A percentile compares a stretch with the other conserved stretches of the same genome.
Conservation (phyloP, 768 basidiomycete genomes). For the Boletus vinaceobasis region DNA sequence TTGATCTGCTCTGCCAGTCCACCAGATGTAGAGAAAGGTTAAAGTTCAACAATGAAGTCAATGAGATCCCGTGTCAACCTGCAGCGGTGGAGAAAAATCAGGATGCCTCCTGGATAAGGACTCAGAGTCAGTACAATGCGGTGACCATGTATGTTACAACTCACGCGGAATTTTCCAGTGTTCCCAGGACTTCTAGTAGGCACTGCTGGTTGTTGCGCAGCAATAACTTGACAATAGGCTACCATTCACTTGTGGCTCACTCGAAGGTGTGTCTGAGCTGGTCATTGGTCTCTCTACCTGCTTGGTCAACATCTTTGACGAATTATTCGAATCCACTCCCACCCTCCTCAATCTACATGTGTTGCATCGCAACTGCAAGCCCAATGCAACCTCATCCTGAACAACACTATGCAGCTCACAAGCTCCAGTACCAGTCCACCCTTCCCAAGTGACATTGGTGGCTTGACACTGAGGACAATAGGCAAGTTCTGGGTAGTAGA, state of each 20-base stretch:
- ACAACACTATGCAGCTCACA: not conserved
- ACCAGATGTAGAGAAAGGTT: not conserved
- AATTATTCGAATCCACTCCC: accelerated
- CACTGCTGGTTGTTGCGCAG: not conserved
- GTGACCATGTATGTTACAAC: not conserved
- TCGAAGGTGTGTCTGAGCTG: not conserved
- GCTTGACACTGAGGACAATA: not conserved
- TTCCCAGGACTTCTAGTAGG: not conserved
- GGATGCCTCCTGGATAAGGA: not conserved
- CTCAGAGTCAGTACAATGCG: too few relatives aligned
- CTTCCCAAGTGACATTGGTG: too few relatives aligned
- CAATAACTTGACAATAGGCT: not conserved
- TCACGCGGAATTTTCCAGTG: not conserved
- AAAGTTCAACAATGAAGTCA: not conserved
- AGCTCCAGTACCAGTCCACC: too few relatives aligned
- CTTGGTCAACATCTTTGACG: not conserved
- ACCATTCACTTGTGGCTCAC: too few relatives aligned
- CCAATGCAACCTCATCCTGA: not conserved
- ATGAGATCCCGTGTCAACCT: not conserved
- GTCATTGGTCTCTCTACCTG: not conserved
- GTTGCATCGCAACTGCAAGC: not conserved
- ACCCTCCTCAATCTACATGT: not conserved
- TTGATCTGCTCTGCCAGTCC: not conserved
- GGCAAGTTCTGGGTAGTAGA: not conserved
- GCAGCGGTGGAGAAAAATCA: not conserved